A percentile compares a stretch with the other conserved stretches of the same genome.
Evolutionary conservation across 306 rosid genomes (phyloP).

Genomic region (Glycine tomentella): DNA sequence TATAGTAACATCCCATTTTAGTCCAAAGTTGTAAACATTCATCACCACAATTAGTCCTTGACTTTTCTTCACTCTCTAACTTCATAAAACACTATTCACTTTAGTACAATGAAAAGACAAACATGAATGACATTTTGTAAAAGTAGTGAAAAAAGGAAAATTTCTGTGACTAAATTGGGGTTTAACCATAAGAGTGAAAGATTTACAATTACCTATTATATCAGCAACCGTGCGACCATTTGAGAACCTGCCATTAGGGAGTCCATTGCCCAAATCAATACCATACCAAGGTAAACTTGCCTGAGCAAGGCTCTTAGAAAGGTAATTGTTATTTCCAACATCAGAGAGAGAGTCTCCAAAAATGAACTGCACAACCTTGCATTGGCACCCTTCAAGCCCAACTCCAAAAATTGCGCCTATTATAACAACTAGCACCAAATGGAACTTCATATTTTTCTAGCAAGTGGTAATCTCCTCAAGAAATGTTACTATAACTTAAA

Average conservation of each 20-base stretch:
- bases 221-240: conserved; percentile 97
- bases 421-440: conserved; percentile 30
- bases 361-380: conserved; percentile 87
- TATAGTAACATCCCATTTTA: not conserved
- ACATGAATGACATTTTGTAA: too few species aligned
- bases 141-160: too few species aligned
- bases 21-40: not conserved
- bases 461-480: not conserved
- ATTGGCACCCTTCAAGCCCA: conserved; percentile 54
- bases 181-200: not conserved
- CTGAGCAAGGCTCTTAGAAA: conserved; percentile 80
- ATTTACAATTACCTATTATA: conserved; percentile 66
- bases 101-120: too few species aligned
- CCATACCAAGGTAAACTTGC: conserved; percentile 95
- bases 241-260: conserved; percentile 92
- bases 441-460: conserved; percentile 53
- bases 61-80: not conserved
- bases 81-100: too few species aligned
- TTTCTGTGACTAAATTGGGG: not conserved
- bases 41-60: not conserved
- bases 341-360: conserved; percentile 92
- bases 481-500: not conserved
- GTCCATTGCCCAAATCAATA: conserved; percentile 84
- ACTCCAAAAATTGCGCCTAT: conserved; percentile 42
- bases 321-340: conserved; percentile 76